Evolutionary conservation across 495 filamentous ascomycete species (phyloP), one percentile per base, ranked within the genome.

Genomic region (Hypomontagnella monticulosa): DNA sequence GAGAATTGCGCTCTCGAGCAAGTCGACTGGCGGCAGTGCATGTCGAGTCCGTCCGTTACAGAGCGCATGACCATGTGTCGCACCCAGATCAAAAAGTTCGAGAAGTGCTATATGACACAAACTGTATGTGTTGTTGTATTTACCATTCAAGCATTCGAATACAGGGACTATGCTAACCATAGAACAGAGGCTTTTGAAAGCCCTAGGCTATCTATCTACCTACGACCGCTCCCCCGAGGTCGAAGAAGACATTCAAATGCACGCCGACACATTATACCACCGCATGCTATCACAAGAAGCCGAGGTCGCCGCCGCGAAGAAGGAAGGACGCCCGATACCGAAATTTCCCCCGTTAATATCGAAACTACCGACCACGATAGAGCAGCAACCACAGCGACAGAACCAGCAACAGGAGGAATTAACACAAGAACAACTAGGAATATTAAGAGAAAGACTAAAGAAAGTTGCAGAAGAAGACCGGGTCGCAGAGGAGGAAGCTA

Each of bases 1-100:
- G 96, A 98, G 79, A 99, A 97, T 75, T 99, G 95, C 79, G 89
- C 92, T 0, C 63, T 91, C 53, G 93, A 97, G 76, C 90, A 97
- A 75, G 77, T 88, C 67, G 87, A 83, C 19, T 84, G 93, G 77
- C 83, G 83, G 48, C 79, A 87, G 2, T 99, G 95, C 79, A 96
- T 91, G 78, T 79, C 82, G 55, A 80, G 77, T 40, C 92, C 93
- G 34, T 79, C 77, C 18, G 83, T 81, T 75, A 71, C 73, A 48
- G 81, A 87, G 42, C 80, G 82, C 19, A 73, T 90, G 76, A 92
- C 85, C 3, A 81, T 96, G 85, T 98, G 95, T 71, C 79, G 86
- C 11, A 79, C 80, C 49, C 84, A 95, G 81, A 89, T 91, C 66
- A 77, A 71, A 68, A 80, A 74, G 41, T 90, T 97, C 63, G 87